phyloP scores from a whole-genome alignment of 345 rosid species.

The Gynandropsis gynandra region DNA sequence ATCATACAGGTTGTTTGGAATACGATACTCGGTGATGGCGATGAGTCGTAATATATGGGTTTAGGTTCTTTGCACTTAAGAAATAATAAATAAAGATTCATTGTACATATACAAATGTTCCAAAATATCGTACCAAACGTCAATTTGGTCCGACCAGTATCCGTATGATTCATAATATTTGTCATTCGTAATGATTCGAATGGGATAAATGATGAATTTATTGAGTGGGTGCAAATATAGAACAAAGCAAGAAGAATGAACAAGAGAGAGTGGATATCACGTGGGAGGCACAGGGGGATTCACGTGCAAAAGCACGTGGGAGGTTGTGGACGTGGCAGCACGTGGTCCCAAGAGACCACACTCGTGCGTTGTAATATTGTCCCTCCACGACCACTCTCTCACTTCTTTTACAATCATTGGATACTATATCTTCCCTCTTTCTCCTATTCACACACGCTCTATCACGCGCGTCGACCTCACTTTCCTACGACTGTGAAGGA shows the following conservation, averaged over 20 bases:
- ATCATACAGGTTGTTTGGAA: no score
- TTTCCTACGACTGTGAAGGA: neutral
- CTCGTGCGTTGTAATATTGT: constrained; percentile 35
- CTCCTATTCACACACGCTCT: constrained; percentile 1
- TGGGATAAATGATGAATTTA: neutral
- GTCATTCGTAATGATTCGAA: no score
- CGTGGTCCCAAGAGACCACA: constrained; percentile 24
- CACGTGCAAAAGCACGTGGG: constrained; percentile 23
- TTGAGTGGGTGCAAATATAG: neutral
- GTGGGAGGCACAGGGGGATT: constrained; percentile 16
- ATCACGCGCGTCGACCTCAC: constrained; percentile 16
- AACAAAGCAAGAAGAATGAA: neutral
- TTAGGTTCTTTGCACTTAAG: no score
- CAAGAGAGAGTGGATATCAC: constrained; percentile 20
- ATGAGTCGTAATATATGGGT: no score
- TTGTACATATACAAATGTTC: no score
- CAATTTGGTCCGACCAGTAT: no score
- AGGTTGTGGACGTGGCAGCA: constrained; percentile 19
- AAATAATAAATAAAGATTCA: no score
- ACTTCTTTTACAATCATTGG: constrained; percentile 31
- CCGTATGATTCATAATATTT: no score
- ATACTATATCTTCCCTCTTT: constrained; percentile 8
- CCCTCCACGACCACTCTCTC: constrained; percentile 29
- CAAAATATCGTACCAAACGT: no score
- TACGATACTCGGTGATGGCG: no score